Evolutionary conservation across 2,329 filamentous ascomycete species (phyloP).

Genomic region (Chaetomium olivaceum): DNA sequence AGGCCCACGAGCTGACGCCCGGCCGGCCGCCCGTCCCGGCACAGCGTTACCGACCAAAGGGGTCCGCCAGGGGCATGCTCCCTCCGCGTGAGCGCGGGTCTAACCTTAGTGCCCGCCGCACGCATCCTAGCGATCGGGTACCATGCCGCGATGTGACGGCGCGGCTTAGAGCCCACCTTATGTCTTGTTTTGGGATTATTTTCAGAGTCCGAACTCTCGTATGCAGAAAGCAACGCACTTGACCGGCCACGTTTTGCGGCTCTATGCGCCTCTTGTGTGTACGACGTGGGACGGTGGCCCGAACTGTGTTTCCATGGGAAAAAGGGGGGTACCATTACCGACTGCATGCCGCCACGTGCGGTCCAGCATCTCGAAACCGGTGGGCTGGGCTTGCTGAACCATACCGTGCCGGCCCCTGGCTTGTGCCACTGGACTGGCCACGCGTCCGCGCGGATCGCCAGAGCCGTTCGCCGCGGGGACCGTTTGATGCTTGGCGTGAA

Average conservation of each 20-base stretch:
- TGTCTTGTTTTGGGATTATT: constrained; percentile 20
- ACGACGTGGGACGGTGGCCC: background rate
- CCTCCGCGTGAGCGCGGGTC: constrained; percentile 8
- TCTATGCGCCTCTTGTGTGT: constrained; percentile 10
- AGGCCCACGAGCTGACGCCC: background rate
- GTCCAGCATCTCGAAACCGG: constrained; percentile 18
- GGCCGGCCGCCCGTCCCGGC: constrained; percentile 3
- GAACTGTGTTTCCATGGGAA: background rate
- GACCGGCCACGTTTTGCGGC: constrained; percentile 4
- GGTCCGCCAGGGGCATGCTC: background rate
- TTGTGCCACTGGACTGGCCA: background rate
- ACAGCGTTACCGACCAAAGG: constrained; percentile 12
- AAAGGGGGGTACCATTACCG: constrained; percentile 9
- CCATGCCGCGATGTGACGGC: constrained; percentile 2
- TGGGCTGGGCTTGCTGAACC: constrained; percentile 6
- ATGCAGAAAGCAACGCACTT: background rate
- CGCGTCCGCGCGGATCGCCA: background rate
- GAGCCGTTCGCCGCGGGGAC: background rate
- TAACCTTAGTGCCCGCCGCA: constrained; percentile 16
- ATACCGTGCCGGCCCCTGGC: constrained; percentile 2
- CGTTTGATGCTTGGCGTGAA: constrained; percentile 6
- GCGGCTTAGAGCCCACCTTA: background rate
- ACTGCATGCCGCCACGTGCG: constrained; percentile 21
- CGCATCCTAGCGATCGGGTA: constrained; percentile 1
- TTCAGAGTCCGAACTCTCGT: background rate